Evolutionary conservation across 2,329 filamentous ascomycete species (phyloP).

Genomic region (Penicillium sp.): DNA sequence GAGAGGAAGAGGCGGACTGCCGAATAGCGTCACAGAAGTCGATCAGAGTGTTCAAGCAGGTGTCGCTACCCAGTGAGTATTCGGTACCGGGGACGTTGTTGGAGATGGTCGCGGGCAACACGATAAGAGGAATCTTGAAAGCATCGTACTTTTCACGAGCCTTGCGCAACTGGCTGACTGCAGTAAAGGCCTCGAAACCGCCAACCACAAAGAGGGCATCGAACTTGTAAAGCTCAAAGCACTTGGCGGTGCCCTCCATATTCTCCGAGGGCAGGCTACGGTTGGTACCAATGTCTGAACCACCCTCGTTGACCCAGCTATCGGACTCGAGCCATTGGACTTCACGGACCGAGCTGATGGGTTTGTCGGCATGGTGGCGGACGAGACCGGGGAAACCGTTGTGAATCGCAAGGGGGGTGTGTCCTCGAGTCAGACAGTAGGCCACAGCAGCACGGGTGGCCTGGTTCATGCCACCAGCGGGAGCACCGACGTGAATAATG

Average conservation of each 20-base stretch:
- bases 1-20: conserved; percentile 91
- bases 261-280: conserved; percentile 87
- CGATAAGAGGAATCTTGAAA: conserved; percentile 87
- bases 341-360: conserved; percentile 77
- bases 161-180: conserved; percentile 82
- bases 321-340: conserved; percentile 95
- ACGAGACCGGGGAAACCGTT: conserved; percentile 96
- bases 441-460: conserved; percentile 90
- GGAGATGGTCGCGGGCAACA: conserved; percentile 94
- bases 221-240: conserved; percentile 84
- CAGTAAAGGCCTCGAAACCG: conserved; percentile 95
- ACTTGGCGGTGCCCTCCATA: conserved; percentile 76
- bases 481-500: conserved; percentile 95
- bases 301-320: conserved; percentile 92
- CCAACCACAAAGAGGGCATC: conserved; percentile 91
- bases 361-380: conserved; percentile 83
- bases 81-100: conserved; percentile 99
- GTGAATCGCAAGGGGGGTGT: conserved; percentile 88
- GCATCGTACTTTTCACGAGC: conserved; percentile 76
- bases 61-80: conserved; percentile 95
- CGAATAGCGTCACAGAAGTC: conserved; percentile 97
- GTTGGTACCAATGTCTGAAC: conserved; percentile 97
- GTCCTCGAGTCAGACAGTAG: conserved; percentile 89
- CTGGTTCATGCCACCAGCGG: conserved; percentile 97
- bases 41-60: conserved; percentile 91